A percentile compares a stretch with the other conserved stretches of the same genome.
phyloP scores from a whole-genome alignment of 768 basidiomycete genomes.

The Suillus plorans region DNA sequence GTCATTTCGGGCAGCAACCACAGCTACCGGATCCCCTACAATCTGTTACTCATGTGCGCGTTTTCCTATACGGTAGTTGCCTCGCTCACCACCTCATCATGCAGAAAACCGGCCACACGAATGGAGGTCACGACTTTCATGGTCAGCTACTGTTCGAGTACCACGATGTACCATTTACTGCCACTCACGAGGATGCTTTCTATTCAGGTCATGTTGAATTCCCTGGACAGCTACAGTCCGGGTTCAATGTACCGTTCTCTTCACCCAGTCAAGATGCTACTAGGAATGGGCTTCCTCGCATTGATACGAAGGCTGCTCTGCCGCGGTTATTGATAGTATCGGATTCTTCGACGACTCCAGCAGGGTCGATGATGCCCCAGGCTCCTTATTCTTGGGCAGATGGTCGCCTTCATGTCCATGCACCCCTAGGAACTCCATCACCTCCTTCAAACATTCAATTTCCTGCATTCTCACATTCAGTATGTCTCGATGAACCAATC shows the following conservation, averaged over 20 bases:
- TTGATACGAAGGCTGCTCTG: not conserved
- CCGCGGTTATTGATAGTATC: not conserved
- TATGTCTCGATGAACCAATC: not conserved
- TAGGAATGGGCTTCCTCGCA: not conserved
- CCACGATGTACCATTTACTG: not conserved
- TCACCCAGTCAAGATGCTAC: not conserved
- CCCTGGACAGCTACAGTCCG: too few relatives aligned
- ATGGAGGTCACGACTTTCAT: not conserved
- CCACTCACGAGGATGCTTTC: not conserved
- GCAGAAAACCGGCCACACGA: not conserved
- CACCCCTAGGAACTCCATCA: not conserved
- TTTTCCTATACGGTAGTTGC: not conserved
- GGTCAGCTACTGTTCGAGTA: not conserved
- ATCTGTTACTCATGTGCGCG: not conserved
- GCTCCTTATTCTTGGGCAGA: not conserved
- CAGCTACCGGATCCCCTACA: not conserved
- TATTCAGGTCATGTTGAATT: too few relatives aligned
- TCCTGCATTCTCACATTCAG: not conserved
- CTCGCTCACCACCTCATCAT: not conserved
- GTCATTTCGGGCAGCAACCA: not conserved
- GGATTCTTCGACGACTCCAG: not conserved
- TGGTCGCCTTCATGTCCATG: not conserved
- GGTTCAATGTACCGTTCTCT: too few relatives aligned
- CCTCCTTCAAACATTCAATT: not conserved
- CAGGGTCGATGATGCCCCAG: not conserved